These are phyloP conservation scores for Brasilioporus rufonigricans DNA, from an alignment of 768 basidiomycete species.

Conservation along the genomic window DNA sequence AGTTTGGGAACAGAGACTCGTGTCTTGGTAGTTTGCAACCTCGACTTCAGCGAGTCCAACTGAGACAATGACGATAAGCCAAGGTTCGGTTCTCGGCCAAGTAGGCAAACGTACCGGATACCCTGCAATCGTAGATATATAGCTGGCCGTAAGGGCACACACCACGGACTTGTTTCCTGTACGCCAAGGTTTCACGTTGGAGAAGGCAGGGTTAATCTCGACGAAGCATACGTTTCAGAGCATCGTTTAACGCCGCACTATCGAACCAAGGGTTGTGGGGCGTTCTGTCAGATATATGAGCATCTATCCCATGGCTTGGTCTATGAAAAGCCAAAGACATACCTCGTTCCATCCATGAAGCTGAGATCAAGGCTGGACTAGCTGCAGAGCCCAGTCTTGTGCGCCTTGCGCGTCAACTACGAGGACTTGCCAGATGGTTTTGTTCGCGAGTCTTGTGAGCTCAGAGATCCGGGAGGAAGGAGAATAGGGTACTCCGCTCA, in stretches of 20 bases:
- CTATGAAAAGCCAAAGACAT: slow-evolving; percentile 4
- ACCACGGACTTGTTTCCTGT: slow-evolving; percentile 85
- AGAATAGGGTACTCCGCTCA: slow-evolving; percentile 23
- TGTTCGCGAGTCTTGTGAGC: slow-evolving; percentile 10
- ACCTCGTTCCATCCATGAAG: slow-evolving; percentile 83
- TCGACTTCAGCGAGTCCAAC: slow-evolving; percentile 93
- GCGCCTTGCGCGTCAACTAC: slow-evolving; percentile 53
- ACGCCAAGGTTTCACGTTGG: slow-evolving; percentile 5
- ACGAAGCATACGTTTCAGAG: slow-evolving; percentile 56
- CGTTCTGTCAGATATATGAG: slow-evolving; percentile 36
- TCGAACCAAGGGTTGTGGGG: slow-evolving; percentile 63
- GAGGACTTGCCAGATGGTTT: slow-evolving; percentile 15
- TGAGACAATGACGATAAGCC: slow-evolving; percentile 30
- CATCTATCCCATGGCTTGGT: slow-evolving; percentile 8
- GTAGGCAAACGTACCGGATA: slow-evolving; percentile 58
- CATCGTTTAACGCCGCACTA: slow-evolving; percentile 57
- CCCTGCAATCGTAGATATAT: slow-evolving; percentile 89
- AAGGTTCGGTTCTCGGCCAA: neutral
- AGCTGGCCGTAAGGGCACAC: slow-evolving; percentile 87
- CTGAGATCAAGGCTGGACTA: slow-evolving; percentile 50
- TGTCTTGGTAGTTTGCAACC: slow-evolving; percentile 81
- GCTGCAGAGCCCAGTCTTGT: slow-evolving; percentile 70
- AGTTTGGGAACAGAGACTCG: slow-evolving; percentile 71
- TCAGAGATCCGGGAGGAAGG: slow-evolving; percentile 18
- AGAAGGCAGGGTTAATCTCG: neutral